phyloP scores from a whole-genome alignment of 768 basidiomycete genomes.

The Suillus decipiens region DNA sequence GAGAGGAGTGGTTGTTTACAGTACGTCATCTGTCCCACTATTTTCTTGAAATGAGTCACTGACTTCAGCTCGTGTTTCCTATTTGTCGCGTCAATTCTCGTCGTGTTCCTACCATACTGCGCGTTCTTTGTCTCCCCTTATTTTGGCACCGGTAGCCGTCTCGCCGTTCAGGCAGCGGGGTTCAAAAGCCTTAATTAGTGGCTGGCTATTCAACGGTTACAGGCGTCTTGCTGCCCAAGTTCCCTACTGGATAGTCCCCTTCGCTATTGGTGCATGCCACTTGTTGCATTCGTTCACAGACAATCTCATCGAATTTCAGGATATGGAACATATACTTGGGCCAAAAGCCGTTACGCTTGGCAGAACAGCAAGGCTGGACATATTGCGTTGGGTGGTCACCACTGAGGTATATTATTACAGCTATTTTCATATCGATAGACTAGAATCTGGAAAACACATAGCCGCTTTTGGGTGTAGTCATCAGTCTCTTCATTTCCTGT shows the following conservation, averaged over 20 bases:
- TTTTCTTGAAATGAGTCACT: background rate
- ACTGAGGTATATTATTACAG: constrained; percentile 1
- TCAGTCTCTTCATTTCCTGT: too few relatives aligned
- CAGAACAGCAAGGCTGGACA: constrained; percentile 85
- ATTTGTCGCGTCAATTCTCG: background rate
- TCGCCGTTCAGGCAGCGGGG: constrained; percentile 84
- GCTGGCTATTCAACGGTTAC: constrained; percentile 88
- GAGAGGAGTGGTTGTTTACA: constrained; percentile 78
- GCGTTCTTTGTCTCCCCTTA: background rate
- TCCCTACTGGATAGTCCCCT: constrained; percentile 78
- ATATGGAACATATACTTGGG: constrained; percentile 80
- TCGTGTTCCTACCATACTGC: background rate
- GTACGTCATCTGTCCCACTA: constrained; percentile 49
- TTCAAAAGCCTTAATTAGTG: constrained; percentile 66
- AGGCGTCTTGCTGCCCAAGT: constrained; percentile 71
- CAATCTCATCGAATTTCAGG: constrained; percentile 44
- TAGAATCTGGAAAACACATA: too few relatives aligned
- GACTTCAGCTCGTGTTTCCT: background rate
- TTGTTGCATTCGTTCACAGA: background rate
- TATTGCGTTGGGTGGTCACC: constrained; percentile 43
- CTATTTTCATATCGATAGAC: too few relatives aligned
- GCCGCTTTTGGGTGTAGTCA: too few relatives aligned
- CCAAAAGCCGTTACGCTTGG: constrained; percentile 63
- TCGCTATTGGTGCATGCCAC: constrained; percentile 68
- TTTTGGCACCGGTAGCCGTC: constrained; percentile 49